Evolutionary conservation across 1,284 basidiomycete species (phyloP).

Genomic region (Ceratobasidium sp.): DNA sequence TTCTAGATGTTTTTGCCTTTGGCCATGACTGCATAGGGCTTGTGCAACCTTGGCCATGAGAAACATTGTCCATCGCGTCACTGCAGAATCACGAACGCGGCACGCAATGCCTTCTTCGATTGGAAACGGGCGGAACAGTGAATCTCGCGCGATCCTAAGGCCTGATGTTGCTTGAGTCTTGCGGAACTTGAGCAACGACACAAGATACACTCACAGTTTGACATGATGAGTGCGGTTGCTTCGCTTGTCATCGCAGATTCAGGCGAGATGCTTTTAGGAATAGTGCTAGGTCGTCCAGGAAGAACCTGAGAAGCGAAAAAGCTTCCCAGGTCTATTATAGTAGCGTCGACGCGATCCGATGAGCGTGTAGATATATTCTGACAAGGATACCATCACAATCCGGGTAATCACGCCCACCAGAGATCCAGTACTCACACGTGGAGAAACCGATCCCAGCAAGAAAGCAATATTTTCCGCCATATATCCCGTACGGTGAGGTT

Average conservation of each 20-base stretch:
- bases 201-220: conserved; percentile 1
- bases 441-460: too few relatives aligned
- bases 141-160: not conserved
- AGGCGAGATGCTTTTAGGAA: not conserved
- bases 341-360: too few relatives aligned
- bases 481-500: too few relatives aligned
- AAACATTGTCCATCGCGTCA: conserved; percentile 16
- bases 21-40: not conserved
- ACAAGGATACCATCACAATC: too few relatives aligned
- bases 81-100: not conserved
- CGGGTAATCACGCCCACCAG: too few relatives aligned
- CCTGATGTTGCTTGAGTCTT: not conserved
- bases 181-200: not conserved
- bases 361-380: too few relatives aligned
- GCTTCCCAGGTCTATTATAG: not conserved
- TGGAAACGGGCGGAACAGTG: conserved; percentile 10
- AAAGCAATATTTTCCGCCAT: too few relatives aligned
- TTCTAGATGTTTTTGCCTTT: not conserved
- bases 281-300: not conserved
- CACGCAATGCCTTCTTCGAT: not conserved
- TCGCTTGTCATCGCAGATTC: not conserved
- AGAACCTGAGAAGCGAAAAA: not conserved
- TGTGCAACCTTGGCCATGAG: conserved; percentile 8
- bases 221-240: conserved; percentile 1
- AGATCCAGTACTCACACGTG: too few relatives aligned